Base-by-base conservation (phyloP, 2,329 filamentous ascomycete species). In the Elsinoe ampelina region DNA sequence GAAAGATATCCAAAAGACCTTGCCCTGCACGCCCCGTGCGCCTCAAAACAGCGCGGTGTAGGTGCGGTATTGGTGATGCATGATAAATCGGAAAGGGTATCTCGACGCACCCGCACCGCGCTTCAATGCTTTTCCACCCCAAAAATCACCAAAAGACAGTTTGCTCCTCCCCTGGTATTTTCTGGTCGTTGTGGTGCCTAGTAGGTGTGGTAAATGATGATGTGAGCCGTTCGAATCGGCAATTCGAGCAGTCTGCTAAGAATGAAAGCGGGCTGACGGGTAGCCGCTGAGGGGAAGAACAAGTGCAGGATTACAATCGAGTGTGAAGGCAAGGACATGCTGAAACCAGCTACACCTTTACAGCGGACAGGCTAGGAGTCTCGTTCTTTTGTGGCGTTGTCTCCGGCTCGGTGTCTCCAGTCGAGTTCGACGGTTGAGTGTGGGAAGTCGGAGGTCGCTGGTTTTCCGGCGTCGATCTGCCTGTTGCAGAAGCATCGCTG, bases 401-500 rank as follows among this genome's bases (percentile, higher is more conserved):
- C n/a, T 52, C 48, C 10, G 32, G 34, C 15, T 60, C 59, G 10
- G 35, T 48, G 6, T 60, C 59, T 7, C 48, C 57, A 22, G 57
- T 39, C 2, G 51, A 55, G 11, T 57, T 57, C 12, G 58, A 60
- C 17, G 55, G 38, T 11, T 57, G 35, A 6, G 57, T 58, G 34
- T 60, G 47, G 7, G 59, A 57, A 3, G 59, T 60, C 4, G 57
- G 48, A 17, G 59, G 59, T 3, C 57, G 59, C 30, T 58, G 56
- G 19, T 45, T 43, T 35, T 60, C 59, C 22, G 57, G 54, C 11
- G 54, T 58, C 10, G 58, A 58, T 10, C 42, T 55, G 38, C 57
- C 68, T 61, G 54, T 71, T 64, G 60, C 66, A 54, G 73, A 77
- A 57, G 75, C 75, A 63, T 81, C 80, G 69, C 76, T 80, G 62